Base-by-base conservation (phyloP, 2,329 filamentous ascomycete genomes). In the Botrytis deweyae region DNA sequence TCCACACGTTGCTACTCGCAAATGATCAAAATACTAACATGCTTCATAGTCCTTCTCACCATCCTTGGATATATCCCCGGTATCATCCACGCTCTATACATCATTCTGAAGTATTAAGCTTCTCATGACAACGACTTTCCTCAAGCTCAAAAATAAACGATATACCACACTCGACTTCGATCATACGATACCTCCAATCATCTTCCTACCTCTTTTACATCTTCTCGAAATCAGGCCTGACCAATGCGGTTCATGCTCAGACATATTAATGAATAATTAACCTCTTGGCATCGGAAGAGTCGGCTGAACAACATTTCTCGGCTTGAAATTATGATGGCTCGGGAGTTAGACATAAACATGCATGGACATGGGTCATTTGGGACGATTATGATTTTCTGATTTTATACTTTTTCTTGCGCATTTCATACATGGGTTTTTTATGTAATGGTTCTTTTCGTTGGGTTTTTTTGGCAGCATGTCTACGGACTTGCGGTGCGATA, bases 51-150 rank as follows among this genome's bases (percentile, higher is more conserved):
- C 22, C 62, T 74, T 25, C 69, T 74, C 29, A 74, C 72, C 20
- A 74, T 74, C 52, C 72, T 74, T 74, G 72, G 72, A 40, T 73
- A 72, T 38, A 71, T 74, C 33, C 74, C 73, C 38, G 73, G 74
- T 66, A 75, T 75, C 61, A 75, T 75, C 18, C 74, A 75, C 69
- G 74, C 74, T 20, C 42, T 75, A 22, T 75, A 75, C 42, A 95
- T 97, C 81, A 96, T 97, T 80, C 87, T 95, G 80, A 96, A 95
- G 85, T 95, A 94, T 83, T 96, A 93, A 83, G 33, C 59, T 42
- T 58, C 33, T 38, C 52, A 38, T 42, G 25, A 49, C 29, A 18
- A 72, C 46, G 71, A 67, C 20, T 63, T 20, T 58, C 33, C 38
- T n/a, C 72, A 49, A 58, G 71, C 38, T 29, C 42, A 40, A 25